A percentile compares a stretch with the other conserved stretches of the same genome.
These are phyloP conservation scores for Phellopilus nigrolimitatus DNA, from an alignment of 1,284 basidiomycete genomes.

Conservation along the genomic window DNA sequence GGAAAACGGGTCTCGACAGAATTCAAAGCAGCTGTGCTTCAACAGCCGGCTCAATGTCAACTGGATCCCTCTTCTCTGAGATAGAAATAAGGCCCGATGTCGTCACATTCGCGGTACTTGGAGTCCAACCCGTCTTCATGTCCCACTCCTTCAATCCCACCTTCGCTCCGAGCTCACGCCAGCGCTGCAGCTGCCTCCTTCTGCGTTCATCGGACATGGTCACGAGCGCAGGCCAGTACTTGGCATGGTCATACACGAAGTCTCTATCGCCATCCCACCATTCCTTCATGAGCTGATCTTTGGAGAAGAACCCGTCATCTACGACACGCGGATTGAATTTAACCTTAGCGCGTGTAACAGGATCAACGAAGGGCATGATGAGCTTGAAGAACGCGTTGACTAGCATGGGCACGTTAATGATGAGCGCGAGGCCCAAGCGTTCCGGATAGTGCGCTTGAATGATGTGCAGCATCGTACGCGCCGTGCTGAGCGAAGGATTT, in stretches of 20 bases:
- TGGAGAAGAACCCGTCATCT: slow-evolving; percentile 50
- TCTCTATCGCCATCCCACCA: slow-evolving; percentile 57
- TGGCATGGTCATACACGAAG: slow-evolving; percentile 67
- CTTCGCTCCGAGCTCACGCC: slow-evolving; percentile 57
- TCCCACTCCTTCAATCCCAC: slow-evolving; percentile 74
- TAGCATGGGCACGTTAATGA: slow-evolving; percentile 81
- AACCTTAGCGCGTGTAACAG: slow-evolving; percentile 68
- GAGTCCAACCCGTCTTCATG: slow-evolving; percentile 37
- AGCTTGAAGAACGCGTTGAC: slow-evolving; percentile 80
- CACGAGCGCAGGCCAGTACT: slow-evolving; percentile 69
- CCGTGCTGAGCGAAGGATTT: slow-evolving; percentile 61
- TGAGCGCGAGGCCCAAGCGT: slow-evolving; percentile 80
- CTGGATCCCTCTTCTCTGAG: too few species aligned
- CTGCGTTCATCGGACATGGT: slow-evolving; percentile 48
- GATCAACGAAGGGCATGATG: slow-evolving; percentile 78
- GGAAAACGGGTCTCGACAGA: too few species aligned
- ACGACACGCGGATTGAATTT: slow-evolving; percentile 56
- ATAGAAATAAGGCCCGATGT: too few species aligned
- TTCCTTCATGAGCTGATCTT: slow-evolving; percentile 53
- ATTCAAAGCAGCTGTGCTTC: too few species aligned
- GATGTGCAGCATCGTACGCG: slow-evolving; percentile 64
- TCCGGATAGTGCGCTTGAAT: slow-evolving; percentile 90
- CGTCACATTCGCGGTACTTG: neutral
- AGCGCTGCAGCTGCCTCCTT: slow-evolving; percentile 49
- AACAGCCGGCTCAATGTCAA: too few species aligned